These are phyloP conservation scores for Arthrobotrys conoides DNA, from an alignment of 2,329 filamentous ascomycete species.

Conservation along the genomic window DNA sequence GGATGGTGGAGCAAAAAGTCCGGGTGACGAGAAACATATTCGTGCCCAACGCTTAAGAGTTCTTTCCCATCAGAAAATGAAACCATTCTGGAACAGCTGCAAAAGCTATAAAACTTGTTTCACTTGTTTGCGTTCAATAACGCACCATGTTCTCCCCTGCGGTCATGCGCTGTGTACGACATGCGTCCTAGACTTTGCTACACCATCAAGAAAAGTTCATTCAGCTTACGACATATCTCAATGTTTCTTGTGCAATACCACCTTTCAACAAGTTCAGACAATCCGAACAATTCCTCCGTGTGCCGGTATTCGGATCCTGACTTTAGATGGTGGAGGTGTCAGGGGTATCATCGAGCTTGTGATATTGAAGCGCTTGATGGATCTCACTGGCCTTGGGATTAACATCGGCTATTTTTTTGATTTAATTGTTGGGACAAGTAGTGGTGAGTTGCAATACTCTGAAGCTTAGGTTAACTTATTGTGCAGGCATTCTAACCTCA, in stretches of 20 bases:
- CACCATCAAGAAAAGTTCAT: background rate
- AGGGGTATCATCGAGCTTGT: constrained; percentile 24
- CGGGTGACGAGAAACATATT: background rate
- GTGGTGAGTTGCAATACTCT: background rate
- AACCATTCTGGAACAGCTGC: background rate
- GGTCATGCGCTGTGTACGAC: background rate
- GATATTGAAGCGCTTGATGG: constrained; percentile 9
- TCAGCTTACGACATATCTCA: constrained; percentile 3
- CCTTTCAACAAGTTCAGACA: background rate
- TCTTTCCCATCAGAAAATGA: background rate
- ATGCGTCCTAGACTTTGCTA: background rate
- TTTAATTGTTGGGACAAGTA: constrained; percentile 26
- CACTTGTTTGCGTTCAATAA: background rate
- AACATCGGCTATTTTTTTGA: constrained; percentile 22
- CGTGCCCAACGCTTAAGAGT: background rate
- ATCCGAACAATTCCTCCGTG: constrained; percentile 8
- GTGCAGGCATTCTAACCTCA: background rate
- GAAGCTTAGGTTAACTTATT: no score
- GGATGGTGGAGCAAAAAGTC: background rate
- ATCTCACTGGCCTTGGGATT: background rate
- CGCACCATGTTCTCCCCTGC: background rate
- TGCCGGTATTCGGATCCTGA: constrained; percentile 21
- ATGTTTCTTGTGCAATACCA: background rate
- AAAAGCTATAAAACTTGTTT: constrained; percentile 2
- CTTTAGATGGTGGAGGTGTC: constrained; percentile 33